Base-by-base conservation (phyloP, 2,329 filamentous ascomycete genomes). In the Fusarium subtropicale region DNA sequence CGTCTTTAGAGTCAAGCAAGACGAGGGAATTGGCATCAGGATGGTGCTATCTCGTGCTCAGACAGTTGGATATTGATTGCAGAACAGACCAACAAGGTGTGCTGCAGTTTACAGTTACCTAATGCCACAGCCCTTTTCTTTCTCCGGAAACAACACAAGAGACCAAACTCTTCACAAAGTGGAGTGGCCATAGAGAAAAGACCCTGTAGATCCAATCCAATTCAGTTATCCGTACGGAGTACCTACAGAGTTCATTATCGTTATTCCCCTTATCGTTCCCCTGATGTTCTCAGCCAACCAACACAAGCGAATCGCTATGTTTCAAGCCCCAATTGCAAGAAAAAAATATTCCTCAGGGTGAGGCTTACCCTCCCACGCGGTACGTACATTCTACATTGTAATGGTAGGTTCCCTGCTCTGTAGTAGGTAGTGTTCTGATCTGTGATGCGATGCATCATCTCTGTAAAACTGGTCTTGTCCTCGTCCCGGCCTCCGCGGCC, bases 181-280 rank as follows among this genome's bases (percentile, higher is more conserved):
- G 62, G 62, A 54, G 55, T 52, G 28, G 28, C 62, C 66, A 54
- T n/a, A n/a, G 36, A 26, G 22, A 52, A 53, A 68, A 52, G 68
- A 73, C 71, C 71, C 71, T 73, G 65, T 71, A 73, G 71, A 73
- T 73, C 70, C 60, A 69, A 73, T 64, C 34, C 59, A 64, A 44
- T 52, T 28, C 69, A 59, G 12, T 45, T 18, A 44, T 58, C 33
- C 59, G n/a, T 38, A 33, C 52, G 46, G 47, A 56, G 6, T 45
- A 30, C 28, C 28, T 30, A 33, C 48, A 54, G 56, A 59, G 7
- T 45, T 22, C 20, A 22, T 22, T 28, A 41, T 59, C 26, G 7
- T 45, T 28, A 41, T 59, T 26, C 60, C 66, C 53, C 53, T 67
- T 69, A 61, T 54, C 54, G 63, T 70, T 64, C 57, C 66, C 58